These are phyloP conservation scores for Clavulina sp. DNA, from an alignment of 768 basidiomycete genomes.

Conservation along the genomic window DNA sequence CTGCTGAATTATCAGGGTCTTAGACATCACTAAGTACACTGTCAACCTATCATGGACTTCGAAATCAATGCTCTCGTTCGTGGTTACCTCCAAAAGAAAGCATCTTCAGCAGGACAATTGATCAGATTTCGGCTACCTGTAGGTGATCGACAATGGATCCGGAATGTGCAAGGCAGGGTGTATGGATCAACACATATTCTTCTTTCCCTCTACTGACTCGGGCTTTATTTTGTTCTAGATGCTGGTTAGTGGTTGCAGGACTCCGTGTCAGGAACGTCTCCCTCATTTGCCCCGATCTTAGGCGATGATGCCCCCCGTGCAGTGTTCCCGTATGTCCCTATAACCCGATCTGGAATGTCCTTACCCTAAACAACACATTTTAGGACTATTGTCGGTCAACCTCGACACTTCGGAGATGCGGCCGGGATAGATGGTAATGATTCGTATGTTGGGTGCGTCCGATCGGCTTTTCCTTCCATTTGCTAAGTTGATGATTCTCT, in stretches of 20 bases:
- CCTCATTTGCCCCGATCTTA: slow-evolving; percentile 11
- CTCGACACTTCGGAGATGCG: slow-evolving; percentile 31
- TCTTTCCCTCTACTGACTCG: neutral
- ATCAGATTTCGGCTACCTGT: too few species aligned
- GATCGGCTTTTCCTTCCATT: neutral
- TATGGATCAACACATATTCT: neutral
- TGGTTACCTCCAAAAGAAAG: too few species aligned
- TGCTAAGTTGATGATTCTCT: neutral
- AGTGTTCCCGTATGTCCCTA: slow-evolving; percentile 24
- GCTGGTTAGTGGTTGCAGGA: neutral
- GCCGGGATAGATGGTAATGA: slow-evolving; percentile 27
- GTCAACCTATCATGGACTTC: too few species aligned
- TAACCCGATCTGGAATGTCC: neutral
- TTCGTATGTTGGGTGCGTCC: slow-evolving; percentile 32
- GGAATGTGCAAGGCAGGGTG: slow-evolving; percentile 31
- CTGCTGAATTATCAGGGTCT: too few species aligned
- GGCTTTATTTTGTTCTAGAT: neutral
- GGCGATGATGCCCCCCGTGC: slow-evolving; percentile 31
- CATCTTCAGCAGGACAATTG: too few species aligned
- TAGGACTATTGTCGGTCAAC: slow-evolving; percentile 29
- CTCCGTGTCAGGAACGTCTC: neutral
- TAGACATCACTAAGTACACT: too few species aligned
- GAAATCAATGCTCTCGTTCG: too few species aligned
- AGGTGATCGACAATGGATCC: slow-evolving; percentile 14
- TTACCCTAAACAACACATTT: neutral